A percentile compares a stretch with the other conserved stretches of the same genome.
These are phyloP conservation scores for Gynostemma pentaphyllum DNA, from an alignment of 306 rosid genomes.

Conservation along the genomic window DNA sequence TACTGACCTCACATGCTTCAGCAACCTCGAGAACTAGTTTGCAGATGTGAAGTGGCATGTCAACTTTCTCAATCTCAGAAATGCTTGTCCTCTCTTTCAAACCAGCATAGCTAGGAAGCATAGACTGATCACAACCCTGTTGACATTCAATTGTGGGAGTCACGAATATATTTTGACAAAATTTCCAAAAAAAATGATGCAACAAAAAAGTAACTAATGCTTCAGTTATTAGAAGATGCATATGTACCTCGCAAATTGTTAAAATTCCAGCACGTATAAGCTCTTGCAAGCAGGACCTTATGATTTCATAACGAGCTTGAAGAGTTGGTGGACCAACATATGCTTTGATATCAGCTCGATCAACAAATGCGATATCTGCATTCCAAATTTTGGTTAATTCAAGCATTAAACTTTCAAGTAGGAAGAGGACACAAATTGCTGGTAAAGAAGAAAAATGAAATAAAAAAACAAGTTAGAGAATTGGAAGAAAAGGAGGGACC, in stretches of 20 bases:
- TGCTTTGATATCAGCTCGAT: constrained; percentile 95
- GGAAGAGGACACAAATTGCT: neutral
- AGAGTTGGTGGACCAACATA: constrained; percentile 97
- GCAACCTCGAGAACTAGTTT: constrained; percentile 65
- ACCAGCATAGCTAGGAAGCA: constrained; percentile 49
- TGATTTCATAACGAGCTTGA: constrained; percentile 86
- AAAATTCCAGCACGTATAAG: constrained; percentile 58
- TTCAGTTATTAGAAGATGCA: constrained; percentile 4
- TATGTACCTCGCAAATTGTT: constrained; percentile 43
- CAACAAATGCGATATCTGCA: constrained; percentile 94
- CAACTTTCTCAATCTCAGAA: constrained; percentile 28
- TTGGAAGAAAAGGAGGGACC: neutral
- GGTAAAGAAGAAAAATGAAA: too few relatives aligned
- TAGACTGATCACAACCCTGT: constrained; percentile 37
- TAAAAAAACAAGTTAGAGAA: neutral
- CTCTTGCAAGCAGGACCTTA: constrained; percentile 80
- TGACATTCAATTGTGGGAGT: constrained; percentile 18
- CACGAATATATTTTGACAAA: constrained; percentile 10
- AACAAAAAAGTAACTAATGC: neutral
- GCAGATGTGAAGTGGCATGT: constrained; percentile 30
- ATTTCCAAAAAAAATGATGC: constrained; percentile 7
- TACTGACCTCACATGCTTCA: constrained; percentile 76
- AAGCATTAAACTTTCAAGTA: neutral
- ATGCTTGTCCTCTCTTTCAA: constrained; percentile 44
- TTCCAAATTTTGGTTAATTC: constrained; percentile 15